Evolutionary conservation across 768 basidiomycete genomes (phyloP), one percentile per base, ranked within the genome.

Genomic region (Tricholoma sp.): DNA sequence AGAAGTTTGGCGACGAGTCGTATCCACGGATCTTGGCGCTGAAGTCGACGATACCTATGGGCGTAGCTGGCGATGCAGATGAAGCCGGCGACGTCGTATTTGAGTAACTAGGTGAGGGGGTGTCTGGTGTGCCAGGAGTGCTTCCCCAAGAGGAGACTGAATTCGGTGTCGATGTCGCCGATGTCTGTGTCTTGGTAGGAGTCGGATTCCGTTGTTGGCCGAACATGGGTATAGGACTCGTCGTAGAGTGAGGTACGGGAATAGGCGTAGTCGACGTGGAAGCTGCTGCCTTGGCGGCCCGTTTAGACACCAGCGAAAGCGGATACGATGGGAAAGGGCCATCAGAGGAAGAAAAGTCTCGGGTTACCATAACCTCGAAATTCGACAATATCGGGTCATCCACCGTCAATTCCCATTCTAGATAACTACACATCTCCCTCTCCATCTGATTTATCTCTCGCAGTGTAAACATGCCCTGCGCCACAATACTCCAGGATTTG

Each of bases 391-490:
- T 83, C 0, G 75, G 66, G 0, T 84, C 81, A 52, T 90, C 88
- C 52, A 91, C 86, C 43, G 85, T 89, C 6, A 91, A 76, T 66
- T 91, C 88, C 94, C 94, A 98, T 68, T 96, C 94, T 45, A 99
- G 76, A 66, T 98, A 98, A 14, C 83, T 78, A 65, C 81, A 93
- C 87, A 97, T 94, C 72, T 95, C 93, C 21, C 92, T 76, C 75
- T 95, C 94, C 93, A 95, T 94, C 78, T 95, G 93, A 71, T 97
- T 97, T 66, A 97, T 88, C 79, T 95, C 94, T 47, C 89, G 81
- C 6, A 95, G 74, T 3, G 77, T 79, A 64, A 94, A 95, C 83
- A 93, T 87, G 27, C 84, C 86, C 70, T 94, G 91, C 0, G 89
- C 92, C 39, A 95, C 93, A 46, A 94, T 88, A 5, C 84, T 83